phyloP scores from a whole-genome alignment of 768 basidiomycete genomes.

The Lactarius indigo region DNA sequence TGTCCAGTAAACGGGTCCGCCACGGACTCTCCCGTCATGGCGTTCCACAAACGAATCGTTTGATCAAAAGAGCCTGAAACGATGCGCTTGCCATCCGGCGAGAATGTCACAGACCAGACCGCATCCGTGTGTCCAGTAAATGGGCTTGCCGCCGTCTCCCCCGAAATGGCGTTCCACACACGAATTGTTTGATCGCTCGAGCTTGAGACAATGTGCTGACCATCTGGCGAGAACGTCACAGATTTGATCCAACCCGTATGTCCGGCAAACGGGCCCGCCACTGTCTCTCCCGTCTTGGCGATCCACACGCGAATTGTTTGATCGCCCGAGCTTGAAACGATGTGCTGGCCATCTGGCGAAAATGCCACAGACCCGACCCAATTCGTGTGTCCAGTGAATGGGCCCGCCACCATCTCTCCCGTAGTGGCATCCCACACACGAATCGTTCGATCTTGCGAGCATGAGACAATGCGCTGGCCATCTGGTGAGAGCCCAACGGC shows the following conservation, averaged over 20 bases:
- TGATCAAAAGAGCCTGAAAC: not conserved
- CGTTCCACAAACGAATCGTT: not conserved
- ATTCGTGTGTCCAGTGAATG: not conserved
- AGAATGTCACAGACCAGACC: not conserved
- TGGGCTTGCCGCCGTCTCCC: not conserved
- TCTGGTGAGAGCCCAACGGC: not conserved
- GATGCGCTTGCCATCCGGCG: not conserved
- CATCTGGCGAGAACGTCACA: not conserved
- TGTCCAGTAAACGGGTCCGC: not conserved
- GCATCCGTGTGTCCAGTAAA: not conserved
- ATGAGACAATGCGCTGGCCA: not conserved
- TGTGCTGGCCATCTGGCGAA: not conserved
- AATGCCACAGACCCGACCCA: not conserved
- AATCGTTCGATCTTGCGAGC: not conserved
- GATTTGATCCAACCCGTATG: not conserved
- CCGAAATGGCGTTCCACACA: not conserved
- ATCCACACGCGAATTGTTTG: not conserved
- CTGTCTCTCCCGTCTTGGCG: not conserved
- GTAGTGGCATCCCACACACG: not conserved
- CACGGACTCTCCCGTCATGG: not conserved
- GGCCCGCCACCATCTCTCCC: too few relatives aligned
- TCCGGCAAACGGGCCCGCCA: not conserved
- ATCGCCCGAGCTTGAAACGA: not conserved
- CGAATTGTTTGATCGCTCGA: not conserved
- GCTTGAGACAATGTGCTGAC: not conserved